These are phyloP conservation scores for Eucalyptus regnans DNA, from an alignment of 345 rosid genomes.

Conservation along the genomic window DNA sequence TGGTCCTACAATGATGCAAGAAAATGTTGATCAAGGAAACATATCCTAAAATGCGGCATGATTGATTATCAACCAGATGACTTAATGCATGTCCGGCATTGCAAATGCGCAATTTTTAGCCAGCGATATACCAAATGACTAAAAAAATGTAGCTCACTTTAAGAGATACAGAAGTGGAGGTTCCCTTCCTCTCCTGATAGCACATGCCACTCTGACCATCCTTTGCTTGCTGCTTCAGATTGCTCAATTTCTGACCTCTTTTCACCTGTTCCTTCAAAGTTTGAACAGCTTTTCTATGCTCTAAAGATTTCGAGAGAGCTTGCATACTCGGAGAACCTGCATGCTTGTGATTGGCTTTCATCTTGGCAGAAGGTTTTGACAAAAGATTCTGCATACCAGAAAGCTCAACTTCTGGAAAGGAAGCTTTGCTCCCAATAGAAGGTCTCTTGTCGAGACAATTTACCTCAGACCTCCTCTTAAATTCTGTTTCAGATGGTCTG, in stretches of 20 bases:
- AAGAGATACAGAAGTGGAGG: conserved; percentile 3
- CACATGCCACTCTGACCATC: conserved; percentile 7
- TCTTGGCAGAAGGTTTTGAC: conserved; percentile 8
- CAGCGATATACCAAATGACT: neutral
- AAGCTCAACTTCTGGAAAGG: neutral
- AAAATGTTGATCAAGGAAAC: neutral
- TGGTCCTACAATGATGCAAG: conserved; percentile 30
- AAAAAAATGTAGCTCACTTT: conserved; percentile 13
- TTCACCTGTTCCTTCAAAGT: conserved; percentile 17
- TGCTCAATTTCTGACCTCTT: conserved; percentile 8
- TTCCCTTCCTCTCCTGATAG: conserved; percentile 27
- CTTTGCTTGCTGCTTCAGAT: conserved; percentile 9
- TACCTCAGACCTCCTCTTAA: conserved; percentile 3
- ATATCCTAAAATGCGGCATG: neutral
- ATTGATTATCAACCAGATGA: neutral
- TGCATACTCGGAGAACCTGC: conserved; percentile 12
- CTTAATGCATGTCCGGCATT: neutral
- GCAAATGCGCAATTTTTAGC: neutral
- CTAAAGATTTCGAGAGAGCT: conserved; percentile 14
- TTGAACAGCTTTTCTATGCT: conserved; percentile 6
- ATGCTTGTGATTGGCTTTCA: conserved; percentile 2
- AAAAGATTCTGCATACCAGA: conserved; percentile 9
- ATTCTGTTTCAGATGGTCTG: conserved; percentile 14
- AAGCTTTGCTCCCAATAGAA: neutral
- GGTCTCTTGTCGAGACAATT: conserved; percentile 5